A percentile compares a stretch with the other conserved stretches of the same genome.
Evolutionary conservation across 2,329 filamentous ascomycete species (phyloP).

Genomic region (Aspergillus bombycis): DNA sequence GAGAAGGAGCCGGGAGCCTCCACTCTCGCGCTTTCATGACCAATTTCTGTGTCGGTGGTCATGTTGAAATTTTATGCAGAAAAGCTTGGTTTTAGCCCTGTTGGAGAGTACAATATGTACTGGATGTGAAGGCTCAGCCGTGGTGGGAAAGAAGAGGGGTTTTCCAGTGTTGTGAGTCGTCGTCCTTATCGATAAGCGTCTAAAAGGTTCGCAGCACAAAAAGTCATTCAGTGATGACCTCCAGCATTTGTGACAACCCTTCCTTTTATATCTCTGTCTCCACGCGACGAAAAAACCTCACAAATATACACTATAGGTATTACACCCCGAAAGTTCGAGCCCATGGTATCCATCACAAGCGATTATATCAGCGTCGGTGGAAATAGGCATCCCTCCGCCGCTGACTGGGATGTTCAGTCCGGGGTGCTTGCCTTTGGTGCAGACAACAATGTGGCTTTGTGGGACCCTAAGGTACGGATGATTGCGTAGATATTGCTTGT

Average conservation of each 20-base stretch:
- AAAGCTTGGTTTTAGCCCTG: background rate
- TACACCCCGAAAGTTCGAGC: constrained; percentile 1
- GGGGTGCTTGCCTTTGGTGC: constrained; percentile 85
- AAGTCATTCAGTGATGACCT: constrained; percentile 19
- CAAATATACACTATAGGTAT: background rate
- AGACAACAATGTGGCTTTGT: constrained; percentile 85
- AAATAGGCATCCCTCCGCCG: constrained; percentile 85
- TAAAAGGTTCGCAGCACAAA: constrained; percentile 23
- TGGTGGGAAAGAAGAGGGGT: constrained; percentile 15
- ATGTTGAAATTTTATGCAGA: background rate
- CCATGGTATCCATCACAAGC: constrained; percentile 43
- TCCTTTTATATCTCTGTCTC: background rate
- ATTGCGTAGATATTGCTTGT: background rate
- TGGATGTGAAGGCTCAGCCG: background rate
- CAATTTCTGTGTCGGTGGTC: constrained; percentile 13
- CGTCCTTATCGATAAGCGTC: constrained; percentile 45
- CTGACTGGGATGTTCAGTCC: constrained; percentile 76
- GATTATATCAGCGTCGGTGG: constrained; percentile 76
- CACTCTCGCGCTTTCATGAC: constrained; percentile 11
- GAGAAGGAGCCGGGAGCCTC: constrained; percentile 44
- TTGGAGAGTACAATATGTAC: no score
- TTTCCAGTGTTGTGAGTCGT: constrained; percentile 12
- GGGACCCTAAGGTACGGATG: constrained; percentile 72
- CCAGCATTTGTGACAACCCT: constrained; percentile 5
- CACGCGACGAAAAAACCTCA: background rate